Evolutionary conservation across 805 yeast species (phyloP).

Genomic region (Starmerella floricola): DNA sequence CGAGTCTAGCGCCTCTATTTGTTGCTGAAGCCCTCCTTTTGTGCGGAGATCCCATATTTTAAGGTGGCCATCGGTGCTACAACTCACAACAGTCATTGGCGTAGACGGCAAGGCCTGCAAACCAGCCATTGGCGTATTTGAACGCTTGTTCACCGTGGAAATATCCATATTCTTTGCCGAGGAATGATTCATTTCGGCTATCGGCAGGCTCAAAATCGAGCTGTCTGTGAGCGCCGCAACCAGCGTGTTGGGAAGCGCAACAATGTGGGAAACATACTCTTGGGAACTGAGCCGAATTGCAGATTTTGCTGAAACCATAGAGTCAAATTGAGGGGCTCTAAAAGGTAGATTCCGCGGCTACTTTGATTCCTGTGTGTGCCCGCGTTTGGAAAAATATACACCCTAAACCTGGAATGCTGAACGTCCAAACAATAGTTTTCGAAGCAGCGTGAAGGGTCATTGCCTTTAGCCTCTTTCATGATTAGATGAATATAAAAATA

Average conservation of each 20-base stretch:
- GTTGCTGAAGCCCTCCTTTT: conserved; percentile 3
- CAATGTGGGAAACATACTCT: conserved; percentile 21
- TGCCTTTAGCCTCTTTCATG: too few relatives aligned
- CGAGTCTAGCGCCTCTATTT: conserved; percentile 6
- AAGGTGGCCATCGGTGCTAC: conserved; percentile 15
- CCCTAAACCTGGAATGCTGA: too few relatives aligned
- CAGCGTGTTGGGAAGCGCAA: conserved; percentile 4
- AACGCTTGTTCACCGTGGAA: not conserved
- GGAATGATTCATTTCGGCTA: not conserved
- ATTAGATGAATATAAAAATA: too few relatives aligned
- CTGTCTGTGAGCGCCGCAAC: conserved; percentile 20
- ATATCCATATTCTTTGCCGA: not conserved
- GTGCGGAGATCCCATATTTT: conserved; percentile 16
- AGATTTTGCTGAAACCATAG: conserved; percentile 15
- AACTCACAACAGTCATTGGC: conserved; percentile 11
- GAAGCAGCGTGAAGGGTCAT: too few relatives aligned
- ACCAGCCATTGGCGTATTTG: conserved; percentile 7
- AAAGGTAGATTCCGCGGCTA: not conserved
- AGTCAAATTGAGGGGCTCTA: not conserved
- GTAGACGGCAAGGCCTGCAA: conserved; percentile 14
- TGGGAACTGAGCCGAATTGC: conserved; percentile 6
- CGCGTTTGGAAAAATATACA: not conserved
- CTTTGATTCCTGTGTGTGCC: not conserved
- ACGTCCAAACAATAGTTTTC: too few relatives aligned
- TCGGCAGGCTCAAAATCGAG: conserved; percentile 12